Conservation (phyloP, 2,329 filamentous ascomycete genomes). For the Scytalidium sp. region DNA sequence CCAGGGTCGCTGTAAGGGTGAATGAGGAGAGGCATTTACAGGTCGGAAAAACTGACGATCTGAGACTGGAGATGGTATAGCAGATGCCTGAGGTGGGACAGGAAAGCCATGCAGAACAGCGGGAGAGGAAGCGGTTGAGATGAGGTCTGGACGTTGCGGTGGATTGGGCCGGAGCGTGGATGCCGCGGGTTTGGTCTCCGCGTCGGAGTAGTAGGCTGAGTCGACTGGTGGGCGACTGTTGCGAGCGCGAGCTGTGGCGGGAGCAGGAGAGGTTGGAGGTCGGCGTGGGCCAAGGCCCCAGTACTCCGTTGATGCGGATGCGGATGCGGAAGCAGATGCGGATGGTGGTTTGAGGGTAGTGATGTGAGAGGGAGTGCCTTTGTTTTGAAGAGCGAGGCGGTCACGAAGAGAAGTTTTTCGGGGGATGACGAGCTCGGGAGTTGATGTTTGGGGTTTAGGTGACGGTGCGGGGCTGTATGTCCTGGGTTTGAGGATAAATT, state of each 20-base stretch:
- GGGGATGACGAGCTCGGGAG: slow-evolving; percentile 15
- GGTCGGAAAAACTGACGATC: slow-evolving; percentile 59
- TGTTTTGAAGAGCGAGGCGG: slow-evolving; percentile 25
- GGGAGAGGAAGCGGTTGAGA: slow-evolving; percentile 3
- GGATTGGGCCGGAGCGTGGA: slow-evolving; percentile 3
- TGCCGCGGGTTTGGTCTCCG: slow-evolving; percentile 20
- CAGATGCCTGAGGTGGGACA: slow-evolving; percentile 4
- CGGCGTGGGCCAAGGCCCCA: slow-evolving; percentile 11
- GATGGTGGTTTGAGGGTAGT: slow-evolving; percentile 7
- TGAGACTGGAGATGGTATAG: slow-evolving; percentile 36
- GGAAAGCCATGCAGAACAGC: slow-evolving; percentile 13
- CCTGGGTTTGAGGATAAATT: slow-evolving; percentile 26
- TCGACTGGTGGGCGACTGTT: too few relatives aligned
- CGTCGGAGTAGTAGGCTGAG: slow-evolving; percentile 28
- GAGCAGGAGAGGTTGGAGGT: slow-evolving; percentile 11
- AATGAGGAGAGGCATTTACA: slow-evolving; percentile 60
- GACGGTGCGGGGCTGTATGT: slow-evolving; percentile 27
- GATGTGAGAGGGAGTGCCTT: slow-evolving; percentile 16
- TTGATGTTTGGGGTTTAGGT: slow-evolving; percentile 11
- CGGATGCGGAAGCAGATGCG: neutral
- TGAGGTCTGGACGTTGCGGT: neutral
- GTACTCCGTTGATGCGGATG: slow-evolving; percentile 5
- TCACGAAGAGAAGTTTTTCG: slow-evolving; percentile 22
- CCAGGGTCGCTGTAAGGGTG: slow-evolving; percentile 50
- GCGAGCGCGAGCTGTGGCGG: slow-evolving; percentile 25